Evolutionary conservation across 2,329 filamentous ascomycete species (phyloP), one percentile per base, ranked within the genome.

Genomic region (Calonectria multiphialidica): DNA sequence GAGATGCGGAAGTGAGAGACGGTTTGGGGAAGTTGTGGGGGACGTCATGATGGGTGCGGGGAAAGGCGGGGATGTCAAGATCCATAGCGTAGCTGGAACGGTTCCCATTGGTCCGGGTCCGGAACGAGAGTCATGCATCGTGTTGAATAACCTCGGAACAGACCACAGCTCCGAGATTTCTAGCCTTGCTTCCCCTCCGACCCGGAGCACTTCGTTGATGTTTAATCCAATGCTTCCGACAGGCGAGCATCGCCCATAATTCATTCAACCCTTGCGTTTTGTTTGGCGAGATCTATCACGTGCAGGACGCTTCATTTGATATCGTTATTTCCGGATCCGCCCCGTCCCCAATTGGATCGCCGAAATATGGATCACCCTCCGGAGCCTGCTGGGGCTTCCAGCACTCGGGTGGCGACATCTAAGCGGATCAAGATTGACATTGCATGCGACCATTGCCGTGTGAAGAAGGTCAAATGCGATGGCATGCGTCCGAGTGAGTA

Each of bases 351-450:
- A 57, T 57, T 25, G n/a, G 53, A 15, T 7, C 13, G 21, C 33
- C 21, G 53, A 50, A 18, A 72, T 75, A 69, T 75, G 74, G 40
- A 67, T 28, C 30, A 23, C n/a, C 45, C 23, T 16, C 53, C 53
- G 53, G 53, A 57, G 13, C 65, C n/a, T 40, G 28, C 40, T 30
- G 66, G 44, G 33, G 25, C 18, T 33, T 62, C 44, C 66, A 45
- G 23, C 45, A 53, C 5, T 23, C 33, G 53, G 21, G 53, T 40
- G 35, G 33, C 35, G n/a, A 16, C 50, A 15, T 57, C 53, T 57
- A 87, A 86, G 72, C 80, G 85, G n/a, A 81, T 85, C 66, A 87
- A 86, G 72, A 85, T 87, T 28, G 80, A 85, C 37, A 79, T 86
- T 12, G 86, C 86, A 3, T 87, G 85, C 70, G 82, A 86, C 61